phyloP scores from a whole-genome alignment of 2,329 filamentous ascomycete genomes.

The Fusarium sp. region DNA sequence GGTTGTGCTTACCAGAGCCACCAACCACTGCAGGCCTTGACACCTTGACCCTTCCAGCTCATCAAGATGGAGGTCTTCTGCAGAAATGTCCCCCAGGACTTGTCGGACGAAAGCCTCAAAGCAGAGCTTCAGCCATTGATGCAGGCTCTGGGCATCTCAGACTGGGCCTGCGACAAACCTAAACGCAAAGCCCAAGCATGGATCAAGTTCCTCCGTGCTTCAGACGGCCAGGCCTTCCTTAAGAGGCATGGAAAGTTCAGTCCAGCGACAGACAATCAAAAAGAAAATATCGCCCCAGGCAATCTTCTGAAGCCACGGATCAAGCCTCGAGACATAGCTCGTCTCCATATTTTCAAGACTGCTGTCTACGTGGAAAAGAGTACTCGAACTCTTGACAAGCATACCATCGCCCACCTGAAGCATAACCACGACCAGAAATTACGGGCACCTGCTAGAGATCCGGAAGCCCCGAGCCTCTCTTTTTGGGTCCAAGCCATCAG shows the following conservation, averaged over 20 bases:
- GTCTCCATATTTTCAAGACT: constrained; percentile 51
- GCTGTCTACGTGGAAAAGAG: constrained; percentile 54
- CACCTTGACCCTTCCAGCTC: neutral
- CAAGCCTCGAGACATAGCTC: constrained; percentile 42
- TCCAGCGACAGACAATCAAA: neutral
- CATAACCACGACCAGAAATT: constrained; percentile 47
- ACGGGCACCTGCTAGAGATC: constrained; percentile 12
- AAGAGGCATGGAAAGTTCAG: constrained; percentile 51
- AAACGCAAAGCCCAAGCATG: constrained; percentile 53
- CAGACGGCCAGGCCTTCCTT: constrained; percentile 63
- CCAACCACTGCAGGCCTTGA: neutral
- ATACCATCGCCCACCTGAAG: constrained; percentile 48
- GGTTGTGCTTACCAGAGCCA: neutral
- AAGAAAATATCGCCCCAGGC: constrained; percentile 17
- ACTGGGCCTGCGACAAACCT: constrained; percentile 63
- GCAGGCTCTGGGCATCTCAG: constrained; percentile 56
- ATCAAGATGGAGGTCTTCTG: constrained; percentile 64
- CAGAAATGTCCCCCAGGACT: constrained; percentile 58
- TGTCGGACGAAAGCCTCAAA: constrained; percentile 57
- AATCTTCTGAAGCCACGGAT: neutral
- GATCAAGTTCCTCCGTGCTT: constrained; percentile 60
- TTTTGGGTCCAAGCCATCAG: constrained; percentile 50
- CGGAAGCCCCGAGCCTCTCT: constrained; percentile 38
- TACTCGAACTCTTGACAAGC: constrained; percentile 49
- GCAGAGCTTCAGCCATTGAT: constrained; percentile 60